Percentiles rank a stretch among this genome's conserved stretches.
phyloP scores from a whole-genome alignment of 2,329 filamentous ascomycete species.

The Xylariaceae sp. region DNA sequence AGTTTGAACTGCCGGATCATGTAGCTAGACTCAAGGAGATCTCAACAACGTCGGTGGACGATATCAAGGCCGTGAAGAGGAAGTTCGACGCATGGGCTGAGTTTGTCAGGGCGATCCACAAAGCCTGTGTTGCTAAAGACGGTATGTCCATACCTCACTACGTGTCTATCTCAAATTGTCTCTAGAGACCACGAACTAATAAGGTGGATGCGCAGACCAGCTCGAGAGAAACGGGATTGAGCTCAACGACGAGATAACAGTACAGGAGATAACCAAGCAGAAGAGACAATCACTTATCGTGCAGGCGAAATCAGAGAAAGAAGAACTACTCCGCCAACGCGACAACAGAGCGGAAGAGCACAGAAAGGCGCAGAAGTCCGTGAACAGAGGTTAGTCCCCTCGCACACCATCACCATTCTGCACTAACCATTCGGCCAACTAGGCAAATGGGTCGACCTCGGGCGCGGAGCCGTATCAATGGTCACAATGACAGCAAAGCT shows the following conservation, averaged over 20 bases:
- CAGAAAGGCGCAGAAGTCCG: background rate
- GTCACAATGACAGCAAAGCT: background rate
- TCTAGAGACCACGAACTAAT: background rate
- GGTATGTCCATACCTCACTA: background rate
- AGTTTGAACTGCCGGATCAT: constrained; percentile 4
- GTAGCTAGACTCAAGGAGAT: background rate
- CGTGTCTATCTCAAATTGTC: background rate
- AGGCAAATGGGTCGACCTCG: background rate
- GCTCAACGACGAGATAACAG: background rate
- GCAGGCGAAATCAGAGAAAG: background rate
- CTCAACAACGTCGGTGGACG: background rate
- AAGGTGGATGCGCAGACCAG: background rate
- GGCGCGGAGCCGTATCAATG: background rate
- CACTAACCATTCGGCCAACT: background rate
- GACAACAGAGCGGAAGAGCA: background rate
- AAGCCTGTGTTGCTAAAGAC: constrained; percentile 4
- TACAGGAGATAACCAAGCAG: background rate
- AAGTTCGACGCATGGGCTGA: constrained; percentile 1
- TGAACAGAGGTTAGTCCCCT: background rate
- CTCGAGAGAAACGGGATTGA: background rate
- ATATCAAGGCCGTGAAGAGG: constrained; percentile 1
- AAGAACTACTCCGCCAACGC: background rate
- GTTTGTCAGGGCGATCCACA: constrained; percentile 4
- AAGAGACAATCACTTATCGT: background rate
- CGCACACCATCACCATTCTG: background rate